Percentiles rank a stretch among this genome's conserved stretches.
phyloP scores from a whole-genome alignment of 805 yeast genomes.

The Saturnispora gosingensis region DNA sequence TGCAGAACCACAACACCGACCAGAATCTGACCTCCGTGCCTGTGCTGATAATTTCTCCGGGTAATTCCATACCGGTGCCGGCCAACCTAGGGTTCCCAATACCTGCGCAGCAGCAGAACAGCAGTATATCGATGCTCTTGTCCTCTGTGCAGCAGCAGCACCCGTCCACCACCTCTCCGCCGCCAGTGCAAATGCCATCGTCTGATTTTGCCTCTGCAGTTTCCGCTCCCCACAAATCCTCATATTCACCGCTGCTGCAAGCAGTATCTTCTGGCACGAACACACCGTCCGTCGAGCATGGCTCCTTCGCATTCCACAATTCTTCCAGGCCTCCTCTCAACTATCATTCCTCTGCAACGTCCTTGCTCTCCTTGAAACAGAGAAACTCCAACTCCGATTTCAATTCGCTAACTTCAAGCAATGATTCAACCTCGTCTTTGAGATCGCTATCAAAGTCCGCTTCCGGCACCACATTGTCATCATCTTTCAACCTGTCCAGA shows the following conservation, averaged over 20 bases:
- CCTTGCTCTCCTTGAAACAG: constrained; percentile 7
- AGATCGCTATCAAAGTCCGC: constrained; percentile 20
- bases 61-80: constrained; percentile 2
- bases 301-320: neutral
- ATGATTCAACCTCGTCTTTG: constrained; percentile 27
- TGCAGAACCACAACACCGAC: neutral
- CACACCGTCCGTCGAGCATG: neutral
- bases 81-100: constrained; percentile 4
- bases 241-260: neutral
- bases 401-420: constrained; percentile 21
- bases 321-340: constrained; percentile 6
- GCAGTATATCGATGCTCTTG: neutral
- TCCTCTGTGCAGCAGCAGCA: neutral
- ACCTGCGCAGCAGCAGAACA: neutral
- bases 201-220: neutral
- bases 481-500: constrained; percentile 12
- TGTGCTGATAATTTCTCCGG: neutral
- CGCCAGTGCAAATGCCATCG: neutral
- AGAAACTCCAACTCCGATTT: neutral
- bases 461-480: constrained; percentile 22
- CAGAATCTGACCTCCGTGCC: neutral
- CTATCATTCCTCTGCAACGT: constrained; percentile 17
- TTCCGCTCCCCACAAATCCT: neutral
- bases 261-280: neutral
- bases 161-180: neutral